These are phyloP conservation scores for Calonectria ilicicola DNA, from an alignment of 2,329 filamentous ascomycete genomes.

Conservation along the genomic window DNA sequence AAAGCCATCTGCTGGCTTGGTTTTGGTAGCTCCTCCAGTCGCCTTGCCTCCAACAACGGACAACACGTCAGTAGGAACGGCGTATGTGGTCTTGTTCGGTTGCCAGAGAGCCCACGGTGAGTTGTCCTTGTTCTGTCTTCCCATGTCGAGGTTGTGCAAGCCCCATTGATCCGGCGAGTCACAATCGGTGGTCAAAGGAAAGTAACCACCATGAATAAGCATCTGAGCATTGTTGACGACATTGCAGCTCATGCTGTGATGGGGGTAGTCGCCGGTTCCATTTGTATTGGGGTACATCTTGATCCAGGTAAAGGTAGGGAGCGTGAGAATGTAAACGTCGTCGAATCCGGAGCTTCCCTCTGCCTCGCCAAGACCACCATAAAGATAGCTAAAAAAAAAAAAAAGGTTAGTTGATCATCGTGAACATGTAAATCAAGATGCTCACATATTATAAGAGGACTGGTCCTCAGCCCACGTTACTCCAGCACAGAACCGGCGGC, in stretches of 20 bases:
- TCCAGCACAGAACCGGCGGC: constrained; percentile 71
- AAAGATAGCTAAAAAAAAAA: constrained; percentile 63
- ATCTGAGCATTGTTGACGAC: constrained; percentile 67
- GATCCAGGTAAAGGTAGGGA: constrained; percentile 74
- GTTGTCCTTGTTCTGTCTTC: constrained; percentile 58
- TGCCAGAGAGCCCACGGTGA: constrained; percentile 64
- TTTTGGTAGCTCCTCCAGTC: constrained; percentile 65
- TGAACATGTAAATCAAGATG: neutral
- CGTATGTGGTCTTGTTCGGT: constrained; percentile 61
- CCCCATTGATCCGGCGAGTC: constrained; percentile 65
- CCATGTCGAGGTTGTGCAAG: constrained; percentile 68
- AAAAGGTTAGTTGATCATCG: constrained; percentile 4
- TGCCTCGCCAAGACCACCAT: constrained; percentile 67
- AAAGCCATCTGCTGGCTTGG: constrained; percentile 61
- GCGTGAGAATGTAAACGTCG: constrained; percentile 69
- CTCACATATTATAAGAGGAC: constrained; percentile 74
- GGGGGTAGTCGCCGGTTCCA: constrained; percentile 55
- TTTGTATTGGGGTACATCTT: constrained; percentile 61
- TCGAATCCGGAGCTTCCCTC: constrained; percentile 63
- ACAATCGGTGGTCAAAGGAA: constrained; percentile 61
- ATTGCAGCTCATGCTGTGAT: constrained; percentile 69
- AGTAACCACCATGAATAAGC: constrained; percentile 72
- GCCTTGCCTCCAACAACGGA: constrained; percentile 62
- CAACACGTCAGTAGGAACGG: constrained; percentile 63
- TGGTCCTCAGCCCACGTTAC: constrained; percentile 69